Conservation (phyloP, 1,284 basidiomycete genomes). For the Moesziomyces globuligerus region DNA sequence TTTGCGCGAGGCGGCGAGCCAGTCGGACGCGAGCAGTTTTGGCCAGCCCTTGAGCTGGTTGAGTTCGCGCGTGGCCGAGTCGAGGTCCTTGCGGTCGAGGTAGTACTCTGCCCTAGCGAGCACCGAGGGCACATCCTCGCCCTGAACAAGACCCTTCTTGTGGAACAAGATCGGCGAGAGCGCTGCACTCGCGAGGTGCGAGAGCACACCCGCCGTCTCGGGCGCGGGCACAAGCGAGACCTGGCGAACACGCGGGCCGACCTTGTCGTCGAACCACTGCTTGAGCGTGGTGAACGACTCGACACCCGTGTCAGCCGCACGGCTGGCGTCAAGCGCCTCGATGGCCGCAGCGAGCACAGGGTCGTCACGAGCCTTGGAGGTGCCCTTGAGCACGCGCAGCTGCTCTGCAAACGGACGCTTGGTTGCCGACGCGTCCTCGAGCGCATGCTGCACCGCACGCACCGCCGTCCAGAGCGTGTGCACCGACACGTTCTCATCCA, state of each 20-base stretch:
- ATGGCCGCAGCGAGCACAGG: slow-evolving; percentile 67
- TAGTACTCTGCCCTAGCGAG: slow-evolving; percentile 89
- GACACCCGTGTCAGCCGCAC: slow-evolving; percentile 81
- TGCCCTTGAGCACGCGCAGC: slow-evolving; percentile 78
- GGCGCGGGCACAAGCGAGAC: slow-evolving; percentile 84
- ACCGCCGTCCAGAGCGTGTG: slow-evolving; percentile 75
- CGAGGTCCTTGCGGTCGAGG: slow-evolving; percentile 90
- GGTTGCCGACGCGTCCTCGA: slow-evolving; percentile 73
- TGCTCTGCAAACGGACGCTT: slow-evolving; percentile 87
- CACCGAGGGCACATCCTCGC: slow-evolving; percentile 85
- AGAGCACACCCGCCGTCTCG: slow-evolving; percentile 82
- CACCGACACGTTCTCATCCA: slow-evolving; percentile 88
- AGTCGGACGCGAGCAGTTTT: slow-evolving; percentile 83
- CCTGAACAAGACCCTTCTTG: slow-evolving; percentile 76
- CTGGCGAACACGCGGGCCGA: slow-evolving; percentile 83
- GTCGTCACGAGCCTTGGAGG: slow-evolving; percentile 73
- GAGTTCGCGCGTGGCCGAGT: slow-evolving; percentile 87
- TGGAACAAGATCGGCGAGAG: slow-evolving; percentile 83
- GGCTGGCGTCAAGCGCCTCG: slow-evolving; percentile 72
- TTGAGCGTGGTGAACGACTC: slow-evolving; percentile 89
- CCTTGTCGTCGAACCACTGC: slow-evolving; percentile 86
- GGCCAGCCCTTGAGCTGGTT: slow-evolving; percentile 86
- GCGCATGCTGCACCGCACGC: slow-evolving; percentile 55
- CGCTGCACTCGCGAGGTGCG: slow-evolving; percentile 82
- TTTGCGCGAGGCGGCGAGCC: slow-evolving; percentile 88